These are phyloP conservation scores for Malassezia pachydermatis DNA, from an alignment of 1,284 basidiomycete species.

Conservation along the genomic window DNA sequence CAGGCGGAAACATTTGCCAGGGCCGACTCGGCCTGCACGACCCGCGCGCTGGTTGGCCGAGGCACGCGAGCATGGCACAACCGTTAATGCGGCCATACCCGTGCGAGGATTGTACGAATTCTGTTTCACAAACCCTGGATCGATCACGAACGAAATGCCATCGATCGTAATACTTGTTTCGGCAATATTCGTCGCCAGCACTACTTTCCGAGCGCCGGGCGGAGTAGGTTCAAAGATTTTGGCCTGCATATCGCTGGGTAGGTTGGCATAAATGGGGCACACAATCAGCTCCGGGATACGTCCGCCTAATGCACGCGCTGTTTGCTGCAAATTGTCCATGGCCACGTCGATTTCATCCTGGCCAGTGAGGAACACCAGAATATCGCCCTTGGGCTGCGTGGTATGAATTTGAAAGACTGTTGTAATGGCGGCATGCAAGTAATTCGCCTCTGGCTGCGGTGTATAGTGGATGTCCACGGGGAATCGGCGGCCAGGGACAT, in stretches of 20 bases:
- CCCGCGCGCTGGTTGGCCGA: slow-evolving; percentile 95
- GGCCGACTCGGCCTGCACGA: slow-evolving; percentile 89
- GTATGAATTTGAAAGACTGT: slow-evolving; percentile 99
- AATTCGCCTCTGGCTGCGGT: slow-evolving; percentile 54
- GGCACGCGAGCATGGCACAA: slow-evolving; percentile 70
- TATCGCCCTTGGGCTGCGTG: slow-evolving; percentile 94
- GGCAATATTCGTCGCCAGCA: slow-evolving; percentile 95
- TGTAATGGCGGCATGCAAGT: slow-evolving; percentile 94
- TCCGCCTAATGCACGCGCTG: slow-evolving; percentile 83
- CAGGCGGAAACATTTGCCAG: slow-evolving; percentile 89
- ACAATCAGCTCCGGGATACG: slow-evolving; percentile 89
- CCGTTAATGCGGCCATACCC: slow-evolving; percentile 44
- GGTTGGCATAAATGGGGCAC: slow-evolving; percentile 94
- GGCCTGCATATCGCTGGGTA: slow-evolving; percentile 96
- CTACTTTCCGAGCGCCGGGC: slow-evolving; percentile 79
- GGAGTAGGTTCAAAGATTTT: slow-evolving; percentile 99
- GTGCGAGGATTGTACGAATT: slow-evolving; percentile 47
- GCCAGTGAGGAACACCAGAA: slow-evolving; percentile 92
- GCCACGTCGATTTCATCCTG: slow-evolving; percentile 99
- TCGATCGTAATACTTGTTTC: slow-evolving; percentile 48
- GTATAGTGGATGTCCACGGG: slow-evolving; percentile 96
- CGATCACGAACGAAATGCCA: slow-evolving; percentile 47
- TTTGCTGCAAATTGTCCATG: slow-evolving; percentile 82
- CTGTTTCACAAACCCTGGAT: slow-evolving; percentile 48
- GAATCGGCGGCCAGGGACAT: slow-evolving; percentile 86